Conservation (phyloP, 768 basidiomycete genomes). For the Hydnomerulius pinastri region DNA sequence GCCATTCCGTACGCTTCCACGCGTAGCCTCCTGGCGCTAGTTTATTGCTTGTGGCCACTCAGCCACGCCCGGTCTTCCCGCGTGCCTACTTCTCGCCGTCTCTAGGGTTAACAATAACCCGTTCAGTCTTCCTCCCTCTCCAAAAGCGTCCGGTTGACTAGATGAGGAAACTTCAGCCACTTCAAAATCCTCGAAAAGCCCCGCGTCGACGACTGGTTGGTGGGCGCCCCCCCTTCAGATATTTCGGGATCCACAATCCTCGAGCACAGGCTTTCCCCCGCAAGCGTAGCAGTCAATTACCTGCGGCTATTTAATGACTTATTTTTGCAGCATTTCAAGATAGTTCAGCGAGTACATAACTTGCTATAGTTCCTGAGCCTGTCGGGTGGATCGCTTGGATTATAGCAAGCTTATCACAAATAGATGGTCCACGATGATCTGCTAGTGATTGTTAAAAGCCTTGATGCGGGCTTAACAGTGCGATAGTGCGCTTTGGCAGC, state of each 20-base stretch:
- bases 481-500: too few relatives aligned
- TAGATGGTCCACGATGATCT: neutral
- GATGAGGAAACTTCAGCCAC: constrained; percentile 16
- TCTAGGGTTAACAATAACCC: constrained; percentile 31
- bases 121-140: constrained; percentile 1
- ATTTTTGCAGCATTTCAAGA: constrained; percentile 24
- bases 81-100: constrained; percentile 25
- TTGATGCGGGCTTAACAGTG: too few relatives aligned
- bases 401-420: neutral
- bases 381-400: constrained; percentile 14
- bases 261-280: constrained; percentile 12
- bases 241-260: constrained; percentile 26
- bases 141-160: constrained; percentile 7
- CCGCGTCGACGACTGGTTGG: constrained; percentile 28
- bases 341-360: constrained; percentile 3
- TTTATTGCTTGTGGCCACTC: constrained; percentile 9
- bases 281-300: constrained; percentile 3
- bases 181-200: constrained; percentile 31
- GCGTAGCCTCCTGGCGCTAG: constrained; percentile 10
- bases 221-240: constrained; percentile 16
- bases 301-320: constrained; percentile 11
- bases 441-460: too few relatives aligned
- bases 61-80: constrained; percentile 29
- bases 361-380: constrained; percentile 7
- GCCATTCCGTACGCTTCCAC: constrained; percentile 27